Base-by-base conservation (phyloP, 2,329 filamentous ascomycete species). In the Karstenula rhodostoma region DNA sequence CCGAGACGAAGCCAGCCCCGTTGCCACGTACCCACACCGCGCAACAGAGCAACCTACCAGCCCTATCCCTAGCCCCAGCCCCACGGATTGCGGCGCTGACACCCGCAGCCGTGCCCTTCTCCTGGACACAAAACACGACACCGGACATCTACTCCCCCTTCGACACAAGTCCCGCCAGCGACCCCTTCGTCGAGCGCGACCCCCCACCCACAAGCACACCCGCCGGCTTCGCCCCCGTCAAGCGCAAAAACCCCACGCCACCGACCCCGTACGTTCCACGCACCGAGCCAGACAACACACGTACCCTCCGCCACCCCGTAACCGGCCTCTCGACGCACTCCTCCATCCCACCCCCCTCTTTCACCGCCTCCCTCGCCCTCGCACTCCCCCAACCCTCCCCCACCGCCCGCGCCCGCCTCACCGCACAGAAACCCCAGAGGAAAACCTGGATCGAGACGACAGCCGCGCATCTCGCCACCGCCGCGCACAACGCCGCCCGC, bases 381-480 rank as follows among this genome's bases (percentile, higher is more conserved):
- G 4, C 37, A 47, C 9, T 37, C 17, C 42, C 25, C 22, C 44
- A 17, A 2, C 32, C 53, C 29, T 54, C 40, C 27, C 52, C 57
- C n/a, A 23, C 43, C 8, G n/a, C 58, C 9, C 58, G 51, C 19
- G 37, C 52, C 15, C 56, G 35, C 10, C 56, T 64, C 10, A 54
- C 63, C 25, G 51, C 56, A 5, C 63, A 61, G 17, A 59, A 62
- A 7, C 17, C 27, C 32, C 15, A 43, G 29, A 64, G 69, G 27
- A 51, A 58, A 25, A n/a, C 33, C 10, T 72, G 68, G 69, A 69
- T 72, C 53, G 57, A 53, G 13, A 50, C 32, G 10, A 46, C 54
- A 46, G 60, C 67, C 0, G 29, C 32, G 17, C 27, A 60, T 22
- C 68, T 72, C 27, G 53, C 51, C 0, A 42, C 56, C 0, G 56